Evolutionary conservation across 768 basidiomycete species (phyloP), one percentile per base, ranked within the genome.

Genomic region (Podaxis mareebaensis): DNA sequence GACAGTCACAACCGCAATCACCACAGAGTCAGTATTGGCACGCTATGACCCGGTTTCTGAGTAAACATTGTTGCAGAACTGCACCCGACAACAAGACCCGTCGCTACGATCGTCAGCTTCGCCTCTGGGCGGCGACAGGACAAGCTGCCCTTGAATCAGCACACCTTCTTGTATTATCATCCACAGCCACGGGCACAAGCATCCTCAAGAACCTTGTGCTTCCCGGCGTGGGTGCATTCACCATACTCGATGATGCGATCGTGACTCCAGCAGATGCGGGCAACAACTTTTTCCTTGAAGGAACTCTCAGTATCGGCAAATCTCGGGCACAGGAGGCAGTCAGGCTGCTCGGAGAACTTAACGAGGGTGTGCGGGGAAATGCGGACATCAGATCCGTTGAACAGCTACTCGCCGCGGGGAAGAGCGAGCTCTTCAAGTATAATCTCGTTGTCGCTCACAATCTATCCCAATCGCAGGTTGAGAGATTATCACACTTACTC

Each of bases 141-240:
- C 96, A 99, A 74, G 78, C 80, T 26, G 94, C 94, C 0, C 89
- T 99, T 63, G 96, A 99, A 74, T 81, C 87, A 2, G 83, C 95
- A 12, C 85, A 89, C 53, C 81, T 98, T 48, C 83, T 99, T 33
- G 86, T 97, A 67, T 75, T 98, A 63, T 90, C 89, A 44, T 89
- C 81, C 0, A 87, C 88, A 24, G 93, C 94, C 0, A 93, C 95
- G 1, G 88, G 92, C 2, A 93, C 95, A 36, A 90, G 93, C 53
- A 86, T 93, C 67, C 83, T 99, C 61, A 99, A 99, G 83, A 99
- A 99, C 72, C 89, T 99, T 65, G 95, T 99, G 42, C 85, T 99
- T 7, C 97, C 97, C 2, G 96, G 96, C 7, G 87, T 98, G 67
- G 94, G 96, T n/a, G 87, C 92, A 71, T 99, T 97, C 73, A 96